Percentiles rank a stretch among this genome's conserved stretches.
Evolutionary conservation across 768 basidiomycete genomes (phyloP).

Genomic region (Rhizopogon rudus): DNA sequence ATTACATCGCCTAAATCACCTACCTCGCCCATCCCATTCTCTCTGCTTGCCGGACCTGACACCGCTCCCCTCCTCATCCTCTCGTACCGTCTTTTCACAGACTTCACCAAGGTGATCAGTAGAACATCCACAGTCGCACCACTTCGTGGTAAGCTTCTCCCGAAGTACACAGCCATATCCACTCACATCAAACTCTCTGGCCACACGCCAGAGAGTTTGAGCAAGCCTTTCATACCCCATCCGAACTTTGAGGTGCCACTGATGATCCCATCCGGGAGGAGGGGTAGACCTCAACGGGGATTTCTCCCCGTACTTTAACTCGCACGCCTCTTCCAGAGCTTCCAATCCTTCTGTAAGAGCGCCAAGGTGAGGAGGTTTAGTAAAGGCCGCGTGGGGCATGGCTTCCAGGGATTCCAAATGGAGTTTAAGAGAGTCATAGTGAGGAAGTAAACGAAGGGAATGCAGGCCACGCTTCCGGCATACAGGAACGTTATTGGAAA

Average conservation of each 20-base stretch:
- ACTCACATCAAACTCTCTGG: constrained; percentile 65
- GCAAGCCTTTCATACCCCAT: constrained; percentile 61
- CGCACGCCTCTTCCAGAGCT: constrained; percentile 62
- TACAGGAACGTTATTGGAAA: constrained; percentile 64
- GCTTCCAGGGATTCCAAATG: constrained; percentile 61
- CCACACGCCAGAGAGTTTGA: constrained; percentile 65
- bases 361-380: constrained; percentile 63
- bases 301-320: constrained; percentile 45
- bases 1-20: background rate
- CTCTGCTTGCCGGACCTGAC: constrained; percentile 60
- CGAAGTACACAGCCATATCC: constrained; percentile 67
- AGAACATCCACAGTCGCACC: constrained; percentile 81
- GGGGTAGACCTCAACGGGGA: constrained; percentile 25
- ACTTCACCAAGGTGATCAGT: constrained; percentile 76
- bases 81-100: constrained; percentile 66
- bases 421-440: constrained; percentile 51
- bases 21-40: constrained; percentile 74
- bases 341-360: constrained; percentile 53
- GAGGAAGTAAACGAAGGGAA: constrained; percentile 59
- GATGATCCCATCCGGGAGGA: constrained; percentile 43
- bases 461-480: constrained; percentile 64
- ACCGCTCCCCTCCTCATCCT: constrained; percentile 61
- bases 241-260: constrained; percentile 57
- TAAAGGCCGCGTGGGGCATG: constrained; percentile 49
- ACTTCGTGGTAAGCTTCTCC: constrained; percentile 69